Percentiles rank a stretch among this genome's conserved stretches.
phyloP scores from a whole-genome alignment of 345 rosid species.

The Kernera saxatilis region DNA sequence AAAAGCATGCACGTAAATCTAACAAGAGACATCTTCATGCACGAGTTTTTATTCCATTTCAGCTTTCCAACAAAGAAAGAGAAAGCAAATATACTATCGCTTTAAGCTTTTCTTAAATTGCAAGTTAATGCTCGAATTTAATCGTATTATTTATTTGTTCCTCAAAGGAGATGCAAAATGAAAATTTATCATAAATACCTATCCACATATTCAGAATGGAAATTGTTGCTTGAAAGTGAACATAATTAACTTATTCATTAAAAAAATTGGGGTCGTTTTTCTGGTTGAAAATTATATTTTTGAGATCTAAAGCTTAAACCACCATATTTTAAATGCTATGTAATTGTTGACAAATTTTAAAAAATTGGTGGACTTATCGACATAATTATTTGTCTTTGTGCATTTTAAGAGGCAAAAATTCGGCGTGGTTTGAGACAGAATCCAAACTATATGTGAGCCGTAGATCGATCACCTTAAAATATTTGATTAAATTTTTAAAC shows the following conservation, averaged over 20 bases:
- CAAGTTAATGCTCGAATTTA: slow-evolving; percentile 15
- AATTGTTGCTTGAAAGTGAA: background rate
- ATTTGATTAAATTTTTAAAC: background rate
- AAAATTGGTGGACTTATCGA: too few relatives aligned
- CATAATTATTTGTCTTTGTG: too few relatives aligned
- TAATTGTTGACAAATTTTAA: too few relatives aligned
- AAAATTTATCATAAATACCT: background rate
- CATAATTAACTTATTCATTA: too few relatives aligned
- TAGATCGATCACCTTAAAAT: too few relatives aligned
- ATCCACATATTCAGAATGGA: background rate
- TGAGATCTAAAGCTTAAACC: too few relatives aligned
- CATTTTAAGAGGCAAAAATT: too few relatives aligned
- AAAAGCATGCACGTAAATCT: slow-evolving; percentile 29
- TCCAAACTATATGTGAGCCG: too few relatives aligned
- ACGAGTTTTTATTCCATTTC: slow-evolving; percentile 34
- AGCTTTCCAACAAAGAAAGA: slow-evolving; percentile 30
- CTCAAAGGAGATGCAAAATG: background rate
- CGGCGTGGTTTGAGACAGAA: too few relatives aligned
- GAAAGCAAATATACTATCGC: slow-evolving; percentile 11
- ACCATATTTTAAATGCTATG: too few relatives aligned
- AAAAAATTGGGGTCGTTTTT: too few relatives aligned
- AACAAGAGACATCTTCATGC: slow-evolving; percentile 31
- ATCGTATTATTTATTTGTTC: background rate
- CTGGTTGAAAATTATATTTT: too few relatives aligned
- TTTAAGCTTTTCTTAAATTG: slow-evolving; percentile 29